phyloP scores from a whole-genome alignment of 225 moss, liverwort and hornwort genomes.

The Polytrichum commune region DNA sequence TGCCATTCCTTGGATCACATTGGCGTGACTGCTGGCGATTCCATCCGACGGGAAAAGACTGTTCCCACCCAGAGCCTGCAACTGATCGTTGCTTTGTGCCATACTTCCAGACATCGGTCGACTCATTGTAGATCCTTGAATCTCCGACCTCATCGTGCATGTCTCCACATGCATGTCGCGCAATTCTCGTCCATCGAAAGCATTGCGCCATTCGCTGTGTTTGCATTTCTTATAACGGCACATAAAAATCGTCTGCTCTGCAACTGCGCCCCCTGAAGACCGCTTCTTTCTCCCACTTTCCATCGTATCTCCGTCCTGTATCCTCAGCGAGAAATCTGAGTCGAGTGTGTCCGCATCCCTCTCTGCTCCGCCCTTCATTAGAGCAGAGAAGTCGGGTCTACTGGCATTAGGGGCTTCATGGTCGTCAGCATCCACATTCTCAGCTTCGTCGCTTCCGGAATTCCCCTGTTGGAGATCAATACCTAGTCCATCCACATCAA shows the following conservation, averaged over 20 bases:
- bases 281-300: constrained; percentile 40
- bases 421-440: constrained; percentile 76
- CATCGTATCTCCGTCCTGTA: constrained; percentile 66
- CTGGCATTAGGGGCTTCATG: constrained; percentile 62
- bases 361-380: constrained; percentile 28
- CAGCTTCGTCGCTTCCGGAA: constrained; percentile 66
- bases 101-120: constrained; percentile 19
- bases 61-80: constrained; percentile 31
- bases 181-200: constrained; percentile 63
- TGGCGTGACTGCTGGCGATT: constrained; percentile 27
- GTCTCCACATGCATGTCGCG: constrained; percentile 65
- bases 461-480: constrained; percentile 52
- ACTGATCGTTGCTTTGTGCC: constrained; percentile 8
- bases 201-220: constrained; percentile 69
- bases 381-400: constrained; percentile 37
- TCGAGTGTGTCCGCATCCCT: constrained; percentile 66
- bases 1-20: constrained; percentile 24
- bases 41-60: constrained; percentile 45
- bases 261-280: constrained; percentile 38
- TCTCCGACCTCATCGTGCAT: constrained; percentile 50
- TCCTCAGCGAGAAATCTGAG: constrained; percentile 47
- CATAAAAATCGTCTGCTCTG: constrained; percentile 59
- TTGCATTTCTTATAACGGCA: constrained; percentile 71
- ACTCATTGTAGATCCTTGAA: constrained; percentile 19
- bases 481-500: constrained; percentile 79